Conservation (phyloP, 129 eudicot genomes). For the Lactuca saligna region DNA sequence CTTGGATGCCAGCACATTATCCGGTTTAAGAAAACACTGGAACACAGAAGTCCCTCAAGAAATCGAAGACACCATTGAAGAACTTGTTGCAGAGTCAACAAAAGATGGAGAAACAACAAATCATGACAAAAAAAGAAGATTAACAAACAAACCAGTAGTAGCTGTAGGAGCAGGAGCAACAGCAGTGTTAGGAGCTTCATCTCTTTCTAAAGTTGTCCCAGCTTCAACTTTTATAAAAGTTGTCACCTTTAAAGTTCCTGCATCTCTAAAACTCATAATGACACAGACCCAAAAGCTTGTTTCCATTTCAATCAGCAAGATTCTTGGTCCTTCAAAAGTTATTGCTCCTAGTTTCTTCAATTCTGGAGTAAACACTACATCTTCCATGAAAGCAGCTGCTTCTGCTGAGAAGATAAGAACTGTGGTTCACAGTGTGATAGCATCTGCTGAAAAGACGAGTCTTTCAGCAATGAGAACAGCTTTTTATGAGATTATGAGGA, state of each 20-base stretch:
- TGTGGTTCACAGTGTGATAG: slow-evolving; percentile 71
- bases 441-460: slow-evolving; percentile 85
- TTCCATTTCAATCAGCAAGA: slow-evolving; percentile 55
- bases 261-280: slow-evolving; percentile 60
- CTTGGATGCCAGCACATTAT: slow-evolving; percentile 64
- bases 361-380: slow-evolving; percentile 55
- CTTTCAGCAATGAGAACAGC: slow-evolving; percentile 88
- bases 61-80: slow-evolving; percentile 49
- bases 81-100: slow-evolving; percentile 48
- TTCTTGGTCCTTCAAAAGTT: slow-evolving; percentile 64
- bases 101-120: slow-evolving; percentile 29
- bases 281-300: slow-evolving; percentile 68
- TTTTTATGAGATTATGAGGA: slow-evolving; percentile 92
- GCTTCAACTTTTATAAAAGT: slow-evolving; percentile 65
- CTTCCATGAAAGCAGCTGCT: slow-evolving; percentile 66
- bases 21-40: slow-evolving; percentile 88
- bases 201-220: slow-evolving; percentile 79
- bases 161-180: slow-evolving; percentile 98
- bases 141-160: slow-evolving; percentile 68
- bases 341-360: slow-evolving; percentile 49
- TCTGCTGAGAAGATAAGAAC: slow-evolving; percentile 85
- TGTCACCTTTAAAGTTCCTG: slow-evolving; percentile 56
- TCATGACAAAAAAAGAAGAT: slow-evolving; percentile 44
- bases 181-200: slow-evolving; percentile 77
- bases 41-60: slow-evolving; percentile 56